phyloP scores from a whole-genome alignment of 805 yeast species.

The Debaryomyces castellii region DNA sequence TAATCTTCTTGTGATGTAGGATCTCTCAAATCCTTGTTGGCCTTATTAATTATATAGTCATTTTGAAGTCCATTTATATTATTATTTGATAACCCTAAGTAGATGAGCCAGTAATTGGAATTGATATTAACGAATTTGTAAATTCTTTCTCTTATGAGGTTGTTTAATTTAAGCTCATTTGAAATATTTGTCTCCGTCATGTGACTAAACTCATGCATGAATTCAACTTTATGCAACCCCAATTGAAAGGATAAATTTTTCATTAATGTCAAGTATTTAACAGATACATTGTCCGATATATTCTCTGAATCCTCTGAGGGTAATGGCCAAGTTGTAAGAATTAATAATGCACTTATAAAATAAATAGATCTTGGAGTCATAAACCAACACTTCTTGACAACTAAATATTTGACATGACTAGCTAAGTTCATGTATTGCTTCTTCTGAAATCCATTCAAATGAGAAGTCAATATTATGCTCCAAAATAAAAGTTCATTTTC shows the following conservation, averaged over 20 bases:
- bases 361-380: constrained; percentile 45
- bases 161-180: constrained; percentile 28
- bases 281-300: constrained; percentile 28
- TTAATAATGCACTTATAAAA: constrained; percentile 35
- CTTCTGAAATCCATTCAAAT: constrained; percentile 20
- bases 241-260: constrained; percentile 40
- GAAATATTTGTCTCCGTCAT: constrained; percentile 25
- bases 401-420: constrained; percentile 35
- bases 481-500: constrained; percentile 41
- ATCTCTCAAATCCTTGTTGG: constrained; percentile 20
- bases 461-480: constrained; percentile 38
- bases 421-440: constrained; percentile 23
- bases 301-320: constrained; percentile 27
- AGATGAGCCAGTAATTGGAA: constrained; percentile 43
- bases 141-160: constrained; percentile 38
- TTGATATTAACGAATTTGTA: constrained; percentile 43
- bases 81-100: constrained; percentile 35
- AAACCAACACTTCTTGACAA: constrained; percentile 43
- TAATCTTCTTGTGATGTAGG: constrained; percentile 13
- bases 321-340: constrained; percentile 47
- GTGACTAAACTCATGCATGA: constrained; percentile 42
- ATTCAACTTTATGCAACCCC: constrained; percentile 42
- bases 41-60: constrained; percentile 37
- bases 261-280: constrained; percentile 39
- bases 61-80: constrained; percentile 30